Evolutionary conservation across 2,329 filamentous ascomycete species (phyloP).

Genomic region (Phaeosphaeria sp.): DNA sequence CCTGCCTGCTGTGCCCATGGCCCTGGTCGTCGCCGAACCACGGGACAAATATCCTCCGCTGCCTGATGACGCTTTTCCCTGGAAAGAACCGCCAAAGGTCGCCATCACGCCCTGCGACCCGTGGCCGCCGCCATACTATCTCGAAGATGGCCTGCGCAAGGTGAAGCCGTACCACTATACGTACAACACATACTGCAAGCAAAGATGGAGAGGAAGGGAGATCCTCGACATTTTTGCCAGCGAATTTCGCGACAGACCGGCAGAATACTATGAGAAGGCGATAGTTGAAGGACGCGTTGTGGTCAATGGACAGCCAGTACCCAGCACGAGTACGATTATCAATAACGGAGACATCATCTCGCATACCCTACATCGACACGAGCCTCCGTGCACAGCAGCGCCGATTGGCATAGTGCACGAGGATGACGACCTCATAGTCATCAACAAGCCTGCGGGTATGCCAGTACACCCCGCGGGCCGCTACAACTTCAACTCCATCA

Average conservation of each 20-base stretch:
- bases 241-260: constrained; percentile 88
- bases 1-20: constrained; percentile 49
- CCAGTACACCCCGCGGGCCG: constrained; percentile 94
- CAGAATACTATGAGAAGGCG: constrained; percentile 82
- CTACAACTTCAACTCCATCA: constrained; percentile 93
- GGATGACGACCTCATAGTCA: constrained; percentile 90
- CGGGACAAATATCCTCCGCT: constrained; percentile 40
- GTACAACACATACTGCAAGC: constrained; percentile 94
- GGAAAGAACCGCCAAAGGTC: constrained; percentile 57
- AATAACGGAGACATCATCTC: constrained; percentile 91
- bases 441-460: constrained; percentile 94
- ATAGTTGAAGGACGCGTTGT: constrained; percentile 81
- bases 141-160: constrained; percentile 82
- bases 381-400: constrained; percentile 86
- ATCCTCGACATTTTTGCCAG: constrained; percentile 87
- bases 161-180: constrained; percentile 90
- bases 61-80: constrained; percentile 44
- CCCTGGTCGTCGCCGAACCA: constrained; percentile 46
- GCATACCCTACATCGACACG: constrained; percentile 93
- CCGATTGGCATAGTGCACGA: constrained; percentile 87
- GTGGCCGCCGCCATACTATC: constrained; percentile 76
- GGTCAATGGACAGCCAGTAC: constrained; percentile 77
- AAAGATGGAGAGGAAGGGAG: constrained; percentile 84
- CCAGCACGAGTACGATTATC: constrained; percentile 71
- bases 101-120: constrained; percentile 58